Evolutionary conservation across 768 basidiomycete species (phyloP).

Genomic region (Paxillus involutus): DNA sequence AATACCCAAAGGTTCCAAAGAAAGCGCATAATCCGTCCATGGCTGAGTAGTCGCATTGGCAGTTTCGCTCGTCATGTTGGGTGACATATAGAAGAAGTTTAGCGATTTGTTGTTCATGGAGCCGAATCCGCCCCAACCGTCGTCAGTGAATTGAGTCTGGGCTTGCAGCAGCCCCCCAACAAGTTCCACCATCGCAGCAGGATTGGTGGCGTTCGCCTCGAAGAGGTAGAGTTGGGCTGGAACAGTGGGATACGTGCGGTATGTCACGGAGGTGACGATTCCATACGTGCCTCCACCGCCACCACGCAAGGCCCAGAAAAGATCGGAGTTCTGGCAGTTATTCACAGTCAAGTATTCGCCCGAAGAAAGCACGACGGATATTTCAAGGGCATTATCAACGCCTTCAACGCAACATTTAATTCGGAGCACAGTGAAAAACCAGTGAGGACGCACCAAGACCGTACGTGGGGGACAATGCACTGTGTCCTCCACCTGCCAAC

Average conservation of each 20-base stretch:
- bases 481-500: slow-evolving; percentile 48
- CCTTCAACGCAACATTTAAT: slow-evolving; percentile 24
- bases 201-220: slow-evolving; percentile 29
- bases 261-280: slow-evolving; percentile 45
- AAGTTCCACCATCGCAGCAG: slow-evolving; percentile 26
- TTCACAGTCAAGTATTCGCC: slow-evolving; percentile 43
- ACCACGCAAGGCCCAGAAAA: slow-evolving; percentile 56
- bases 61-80: slow-evolving; percentile 34
- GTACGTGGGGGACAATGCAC: slow-evolving; percentile 35
- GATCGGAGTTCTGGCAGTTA: slow-evolving; percentile 38
- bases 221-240: slow-evolving; percentile 33
- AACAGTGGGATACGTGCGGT: slow-evolving; percentile 38
- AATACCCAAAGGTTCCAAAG: slow-evolving; percentile 9
- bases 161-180: slow-evolving; percentile 35
- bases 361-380: slow-evolving; percentile 42
- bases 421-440: neutral
- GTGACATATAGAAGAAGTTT: slow-evolving; percentile 27
- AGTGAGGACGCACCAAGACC: slow-evolving; percentile 37
- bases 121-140: slow-evolving; percentile 46
- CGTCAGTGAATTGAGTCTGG: slow-evolving; percentile 37
- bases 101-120: neutral
- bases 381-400: slow-evolving; percentile 48
- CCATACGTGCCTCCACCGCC: slow-evolving; percentile 51
- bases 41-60: slow-evolving; percentile 33
- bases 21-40: slow-evolving; percentile 27